phyloP scores from a whole-genome alignment of 331 rosid genomes.

The Quercus phellos region DNA sequence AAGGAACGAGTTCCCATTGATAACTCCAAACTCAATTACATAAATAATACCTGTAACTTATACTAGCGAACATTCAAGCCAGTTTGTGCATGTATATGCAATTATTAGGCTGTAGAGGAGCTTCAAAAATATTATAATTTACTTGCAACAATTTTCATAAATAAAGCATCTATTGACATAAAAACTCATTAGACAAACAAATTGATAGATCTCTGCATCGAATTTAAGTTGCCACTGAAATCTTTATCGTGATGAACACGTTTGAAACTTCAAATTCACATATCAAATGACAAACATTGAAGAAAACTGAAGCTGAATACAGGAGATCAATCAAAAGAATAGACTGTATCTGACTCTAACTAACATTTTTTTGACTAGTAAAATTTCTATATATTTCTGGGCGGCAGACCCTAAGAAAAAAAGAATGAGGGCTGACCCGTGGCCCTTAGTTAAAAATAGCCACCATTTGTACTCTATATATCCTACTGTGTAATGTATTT shows the following conservation, averaged over 20 bases:
- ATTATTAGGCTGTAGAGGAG: too few relatives aligned
- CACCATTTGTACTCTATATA: neutral
- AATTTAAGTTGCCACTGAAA: neutral
- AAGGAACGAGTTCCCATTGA: too few relatives aligned
- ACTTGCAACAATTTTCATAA: neutral
- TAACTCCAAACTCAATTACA: too few relatives aligned
- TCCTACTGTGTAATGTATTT: neutral
- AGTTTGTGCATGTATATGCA: neutral
- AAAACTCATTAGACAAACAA: neutral
- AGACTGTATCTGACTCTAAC: neutral
- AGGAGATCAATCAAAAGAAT: neutral
- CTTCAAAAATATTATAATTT: neutral
- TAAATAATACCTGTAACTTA: too few relatives aligned
- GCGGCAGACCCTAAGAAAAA: neutral
- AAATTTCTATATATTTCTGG: neutral
- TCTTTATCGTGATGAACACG: neutral
- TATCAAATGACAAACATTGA: neutral
- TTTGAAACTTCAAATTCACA: neutral
- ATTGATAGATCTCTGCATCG: neutral
- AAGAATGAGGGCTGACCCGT: neutral
- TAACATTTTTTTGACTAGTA: neutral
- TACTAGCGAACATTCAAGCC: too few relatives aligned
- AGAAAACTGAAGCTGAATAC: neutral
- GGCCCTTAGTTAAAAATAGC: neutral
- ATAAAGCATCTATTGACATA: neutral